These are phyloP conservation scores for Spergularia azorica DNA, from an alignment of 179 eudicot species.

Conservation along the genomic window DNA sequence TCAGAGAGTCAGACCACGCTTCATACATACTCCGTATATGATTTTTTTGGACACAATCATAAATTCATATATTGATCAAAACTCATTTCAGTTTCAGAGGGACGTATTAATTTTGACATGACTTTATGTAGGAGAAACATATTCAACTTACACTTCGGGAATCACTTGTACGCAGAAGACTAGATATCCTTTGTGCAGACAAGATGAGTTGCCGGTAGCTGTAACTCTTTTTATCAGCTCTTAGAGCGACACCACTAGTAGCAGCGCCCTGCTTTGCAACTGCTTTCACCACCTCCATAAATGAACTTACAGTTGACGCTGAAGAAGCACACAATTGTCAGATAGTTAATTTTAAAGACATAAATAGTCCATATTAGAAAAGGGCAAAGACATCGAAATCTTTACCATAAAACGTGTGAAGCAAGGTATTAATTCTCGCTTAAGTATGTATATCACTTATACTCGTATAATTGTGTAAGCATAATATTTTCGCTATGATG, in stretches of 20 bases:
- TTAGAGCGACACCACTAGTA: conserved; percentile 55
- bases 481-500: background rate
- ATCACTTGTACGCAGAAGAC: conserved; percentile 40
- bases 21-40: background rate
- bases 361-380: background rate
- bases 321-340: conserved; percentile 18
- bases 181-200: conserved; percentile 71
- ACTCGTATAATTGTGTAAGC: background rate
- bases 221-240: conserved; percentile 75
- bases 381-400: background rate
- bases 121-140: background rate
- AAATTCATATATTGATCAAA: background rate
- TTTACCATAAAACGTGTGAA: background rate
- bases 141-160: conserved; percentile 54
- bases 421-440: too few species aligned
- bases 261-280: conserved; percentile 56
- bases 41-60: background rate
- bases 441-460: too few species aligned
- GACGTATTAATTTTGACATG: background rate
- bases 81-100: background rate
- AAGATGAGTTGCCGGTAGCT: conserved; percentile 62
- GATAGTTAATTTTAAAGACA: background rate
- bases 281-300: conserved; percentile 87
- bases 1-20: background rate
- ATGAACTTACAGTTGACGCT: conserved; percentile 51